These are phyloP conservation scores for Shiraia bambusicola DNA, from an alignment of 2,329 filamentous ascomycete species.

Conservation along the genomic window DNA sequence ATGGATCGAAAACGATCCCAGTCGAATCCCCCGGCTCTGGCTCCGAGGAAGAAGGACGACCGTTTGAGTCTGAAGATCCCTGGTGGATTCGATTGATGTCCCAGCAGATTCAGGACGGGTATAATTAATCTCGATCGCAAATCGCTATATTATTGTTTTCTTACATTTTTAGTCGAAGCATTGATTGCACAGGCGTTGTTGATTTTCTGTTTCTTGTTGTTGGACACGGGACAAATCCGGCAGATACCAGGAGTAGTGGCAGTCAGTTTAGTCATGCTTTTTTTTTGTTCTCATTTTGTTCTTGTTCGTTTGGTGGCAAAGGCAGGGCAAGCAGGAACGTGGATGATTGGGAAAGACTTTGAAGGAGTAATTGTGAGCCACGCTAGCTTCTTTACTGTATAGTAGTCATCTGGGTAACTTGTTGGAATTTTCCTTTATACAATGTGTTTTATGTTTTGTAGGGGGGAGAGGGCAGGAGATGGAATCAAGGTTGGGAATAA, in stretches of 20 bases:
- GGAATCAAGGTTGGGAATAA: too few relatives aligned
- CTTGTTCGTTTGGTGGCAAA: too few relatives aligned
- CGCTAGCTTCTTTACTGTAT: too few relatives aligned
- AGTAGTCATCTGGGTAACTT: too few relatives aligned
- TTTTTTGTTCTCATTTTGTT: conserved; percentile 2
- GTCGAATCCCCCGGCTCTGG: conserved; percentile 27
- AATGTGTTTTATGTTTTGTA: too few relatives aligned
- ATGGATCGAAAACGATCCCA: conserved; percentile 26
- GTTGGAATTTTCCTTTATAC: too few relatives aligned
- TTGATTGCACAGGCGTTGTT: neutral
- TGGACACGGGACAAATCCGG: neutral
- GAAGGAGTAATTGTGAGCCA: too few relatives aligned
- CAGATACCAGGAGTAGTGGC: conserved; percentile 3
- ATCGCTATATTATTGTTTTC: neutral
- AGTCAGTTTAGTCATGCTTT: neutral
- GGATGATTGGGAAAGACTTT: too few relatives aligned
- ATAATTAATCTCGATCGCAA: neutral
- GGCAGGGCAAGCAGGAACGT: too few relatives aligned
- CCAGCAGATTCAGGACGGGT: conserved; percentile 1
- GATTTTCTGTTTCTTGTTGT: neutral
- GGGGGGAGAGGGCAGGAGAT: too few relatives aligned
- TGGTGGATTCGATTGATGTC: conserved; percentile 26
- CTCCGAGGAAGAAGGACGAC: conserved; percentile 34
- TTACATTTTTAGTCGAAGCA: neutral
- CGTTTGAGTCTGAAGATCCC: conserved; percentile 40